A percentile compares a stretch with the other conserved stretches of the same genome.
Evolutionary conservation across 495 filamentous ascomycete species (phyloP).

Genomic region (Daldinia decipiens): DNA sequence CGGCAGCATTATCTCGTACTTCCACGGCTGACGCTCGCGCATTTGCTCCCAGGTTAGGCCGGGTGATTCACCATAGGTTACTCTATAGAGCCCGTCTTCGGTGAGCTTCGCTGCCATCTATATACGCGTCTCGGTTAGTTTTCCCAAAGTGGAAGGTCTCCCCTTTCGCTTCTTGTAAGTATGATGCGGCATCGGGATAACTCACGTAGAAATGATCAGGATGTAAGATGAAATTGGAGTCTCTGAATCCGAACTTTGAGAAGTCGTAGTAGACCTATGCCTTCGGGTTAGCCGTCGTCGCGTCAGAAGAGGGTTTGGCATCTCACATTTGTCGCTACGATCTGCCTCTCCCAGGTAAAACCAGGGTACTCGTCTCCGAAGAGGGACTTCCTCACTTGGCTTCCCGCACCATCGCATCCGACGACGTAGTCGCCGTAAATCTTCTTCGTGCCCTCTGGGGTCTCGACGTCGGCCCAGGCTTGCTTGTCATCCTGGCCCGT

Average conservation of each 20-base stretch:
- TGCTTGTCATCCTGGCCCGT: slow-evolving; percentile 62
- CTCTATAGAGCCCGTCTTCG: slow-evolving; percentile 66
- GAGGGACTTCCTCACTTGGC: slow-evolving; percentile 61
- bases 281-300: slow-evolving; percentile 7
- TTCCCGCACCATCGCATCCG: slow-evolving; percentile 69
- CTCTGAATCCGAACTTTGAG: slow-evolving; percentile 61
- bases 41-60: slow-evolving; percentile 65
- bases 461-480: slow-evolving; percentile 64
- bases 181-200: neutral
- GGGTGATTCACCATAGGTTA: slow-evolving; percentile 66
- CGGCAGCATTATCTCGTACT: slow-evolving; percentile 66
- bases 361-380: slow-evolving; percentile 70
- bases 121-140: slow-evolving; percentile 4
- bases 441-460: slow-evolving; percentile 51
- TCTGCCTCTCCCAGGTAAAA: slow-evolving; percentile 66
- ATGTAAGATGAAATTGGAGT: slow-evolving; percentile 69
- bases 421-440: slow-evolving; percentile 66
- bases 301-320: neutral
- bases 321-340: slow-evolving; percentile 71
- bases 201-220: slow-evolving; percentile 64
- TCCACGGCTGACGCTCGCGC: slow-evolving; percentile 61
- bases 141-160: neutral
- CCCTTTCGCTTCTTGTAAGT: neutral
- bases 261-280: slow-evolving; percentile 67
- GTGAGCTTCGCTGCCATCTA: slow-evolving; percentile 69